Percentiles rank a stretch among this genome's conserved stretches.
phyloP scores from a whole-genome alignment of 305 asterid species.

The Fraxinus latifolia region DNA sequence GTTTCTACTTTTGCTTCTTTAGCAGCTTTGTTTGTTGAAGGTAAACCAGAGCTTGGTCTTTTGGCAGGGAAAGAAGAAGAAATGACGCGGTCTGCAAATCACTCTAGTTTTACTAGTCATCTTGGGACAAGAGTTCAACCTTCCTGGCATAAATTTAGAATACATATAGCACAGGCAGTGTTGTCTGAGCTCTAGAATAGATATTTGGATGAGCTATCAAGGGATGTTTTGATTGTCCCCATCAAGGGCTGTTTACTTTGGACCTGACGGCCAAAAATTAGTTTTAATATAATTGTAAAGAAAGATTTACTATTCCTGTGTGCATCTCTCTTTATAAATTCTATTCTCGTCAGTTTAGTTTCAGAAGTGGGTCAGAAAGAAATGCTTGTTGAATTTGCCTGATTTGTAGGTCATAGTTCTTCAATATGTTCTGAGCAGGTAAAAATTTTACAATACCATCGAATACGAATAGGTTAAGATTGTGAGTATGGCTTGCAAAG shows the following conservation, averaged over 20 bases:
- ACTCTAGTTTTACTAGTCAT: not conserved
- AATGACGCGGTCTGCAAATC: conserved; percentile 34
- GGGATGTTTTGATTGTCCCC: not conserved
- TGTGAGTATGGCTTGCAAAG: not conserved
- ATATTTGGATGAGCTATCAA: not conserved
- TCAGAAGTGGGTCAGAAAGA: not conserved
- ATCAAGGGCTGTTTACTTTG: not conserved
- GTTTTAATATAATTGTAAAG: not conserved
- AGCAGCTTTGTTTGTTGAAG: not conserved
- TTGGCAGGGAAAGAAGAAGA: conserved; percentile 69
- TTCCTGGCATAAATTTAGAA: not conserved
- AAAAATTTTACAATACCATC: not conserved
- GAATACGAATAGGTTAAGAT: not conserved
- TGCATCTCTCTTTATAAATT: not conserved
- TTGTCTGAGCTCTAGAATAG: not conserved
- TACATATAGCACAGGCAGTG: not conserved
- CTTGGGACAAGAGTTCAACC: not conserved
- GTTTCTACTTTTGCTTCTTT: not conserved
- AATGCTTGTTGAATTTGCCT: not conserved
- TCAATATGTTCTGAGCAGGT: not conserved
- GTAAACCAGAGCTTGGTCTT: not conserved
- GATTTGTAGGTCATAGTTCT: not conserved
- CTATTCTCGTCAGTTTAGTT: not conserved
- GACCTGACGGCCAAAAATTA: not conserved
- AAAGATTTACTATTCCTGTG: not conserved